Base-by-base conservation (phyloP, 306 rosid species). In the Medicago lupulina region DNA sequence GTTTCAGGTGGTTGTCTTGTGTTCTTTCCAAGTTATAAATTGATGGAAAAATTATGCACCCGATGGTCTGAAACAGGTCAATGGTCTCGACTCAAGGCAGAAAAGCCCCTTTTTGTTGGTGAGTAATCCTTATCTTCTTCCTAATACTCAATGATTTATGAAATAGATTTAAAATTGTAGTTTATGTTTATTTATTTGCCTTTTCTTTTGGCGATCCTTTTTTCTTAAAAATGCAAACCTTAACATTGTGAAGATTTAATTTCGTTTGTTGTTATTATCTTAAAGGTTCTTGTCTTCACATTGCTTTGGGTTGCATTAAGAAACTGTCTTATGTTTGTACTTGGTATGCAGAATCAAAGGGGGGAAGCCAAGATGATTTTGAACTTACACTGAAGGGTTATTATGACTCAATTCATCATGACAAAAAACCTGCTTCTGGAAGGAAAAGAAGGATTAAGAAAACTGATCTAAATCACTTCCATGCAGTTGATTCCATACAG, bases 41-140 rank as follows among this genome's bases (percentile, higher is more conserved):
- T 91, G 84, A 88, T 94, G 97, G 96, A 92, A 38, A 94, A 90
- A 66, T 84, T 94, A 80, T 51, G 93, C 78, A 88, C 76, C 65
- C 96, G 98, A 9, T 94, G 98, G 98, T 82, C 84, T 46, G 97
- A 88, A 87, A 94, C 97, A 63, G 98, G 95, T 70, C 98, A 91
- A 90, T 91, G 97, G 98, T 87, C 96, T 75, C 88, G 76, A 34
- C 80, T 94, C 69, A 83, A 81, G 76, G 81, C 79, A 19, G 88
- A 87, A 41, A 94, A 94, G 71, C 23, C 87, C 19, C 89, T 94
- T 84, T 94, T 90, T 80, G 82, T 90, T 60, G 98, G 98, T 94
- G 82, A 80, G 92, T 67, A 46, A 51, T 71, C 79, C 63, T 82
- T 69, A 49, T 75, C 38, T 55, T 71, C 60, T 65, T 60, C 71